These are phyloP conservation scores for Orobanche coerulescens DNA, from an alignment of 257 asterid species.

Conservation along the genomic window DNA sequence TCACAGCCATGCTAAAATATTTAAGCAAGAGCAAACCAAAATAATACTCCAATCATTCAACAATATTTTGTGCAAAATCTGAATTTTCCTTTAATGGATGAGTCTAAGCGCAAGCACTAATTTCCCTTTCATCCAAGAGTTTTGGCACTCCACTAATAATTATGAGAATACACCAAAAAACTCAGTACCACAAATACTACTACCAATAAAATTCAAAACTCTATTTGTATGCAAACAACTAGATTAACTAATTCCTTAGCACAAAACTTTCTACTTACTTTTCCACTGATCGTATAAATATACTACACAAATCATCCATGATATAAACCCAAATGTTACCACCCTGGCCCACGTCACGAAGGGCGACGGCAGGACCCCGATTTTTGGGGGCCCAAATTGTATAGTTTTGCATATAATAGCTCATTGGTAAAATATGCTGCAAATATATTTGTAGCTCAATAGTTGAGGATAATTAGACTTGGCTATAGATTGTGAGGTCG, in stretches of 20 bases:
- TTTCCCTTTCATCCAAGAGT: not conserved
- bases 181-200: not conserved
- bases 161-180: not conserved
- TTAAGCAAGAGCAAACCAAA: not conserved
- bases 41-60: not conserved
- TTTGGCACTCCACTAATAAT: not conserved
- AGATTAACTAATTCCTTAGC: not conserved
- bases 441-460: too few species aligned
- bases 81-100: not conserved
- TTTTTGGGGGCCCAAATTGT: too few species aligned
- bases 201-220: not conserved
- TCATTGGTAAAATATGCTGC: too few species aligned
- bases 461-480: too few species aligned
- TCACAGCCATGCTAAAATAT: constrained; percentile 6
- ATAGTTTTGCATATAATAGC: too few species aligned
- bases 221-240: not conserved
- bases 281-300: constrained; percentile 1
- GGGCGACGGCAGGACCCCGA: too few species aligned
- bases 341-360: too few species aligned
- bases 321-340: not conserved
- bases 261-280: not conserved
- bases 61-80: not conserved
- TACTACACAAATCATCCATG: constrained; percentile 2
- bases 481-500: too few species aligned
- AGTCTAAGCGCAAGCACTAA: not conserved